Evolutionary conservation across 2,329 filamentous ascomycete genomes (phyloP), one percentile per base, ranked within the genome.

Genomic region (Penicillium decumbens): DNA sequence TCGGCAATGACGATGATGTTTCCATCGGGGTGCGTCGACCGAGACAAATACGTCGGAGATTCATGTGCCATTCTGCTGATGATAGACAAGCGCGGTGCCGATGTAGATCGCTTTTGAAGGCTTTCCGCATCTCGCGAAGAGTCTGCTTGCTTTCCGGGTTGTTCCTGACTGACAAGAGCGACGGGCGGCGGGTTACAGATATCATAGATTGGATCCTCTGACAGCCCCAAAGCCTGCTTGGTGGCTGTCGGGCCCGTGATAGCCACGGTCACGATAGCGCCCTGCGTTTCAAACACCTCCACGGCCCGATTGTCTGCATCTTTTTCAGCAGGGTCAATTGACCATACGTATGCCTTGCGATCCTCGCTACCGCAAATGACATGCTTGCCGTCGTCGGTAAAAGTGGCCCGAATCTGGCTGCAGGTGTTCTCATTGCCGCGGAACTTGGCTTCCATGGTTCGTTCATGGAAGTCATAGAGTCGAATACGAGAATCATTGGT

Each of bases 301-400:
- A 89, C 80, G 0, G 91, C 87, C 28, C 84, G 80, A 66, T 93
- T 95, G 60, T 93, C 89, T 53, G 84, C 84, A 60, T 84, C 81
- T 33, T 86, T 84, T 32, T 88, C 84, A 0, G 74, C 68, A 1
- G 75, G 65, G 10, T 73, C 75, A n/a, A 82, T 79, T 13, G 85
- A 87, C 93, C 93, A 98, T 41, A 97, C 87, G 64, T 95, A 97
- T 0, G 88, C 84, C 65, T 87, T 88, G 30, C 86, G 81, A 65
- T 97, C 91, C 65, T 98, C 93, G 66, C 90, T 96, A 12, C 93
- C 93, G 62, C 89, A 95, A 12, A 95, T 88, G 48, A 98, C 81
- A 67, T 95, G 91, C 40, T 81, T 81, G 3, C 83, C 88, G 64
- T 95, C 89, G 58, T 95, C 89, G 58, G 88, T 93, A 63, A 97